Percentiles rank a stretch among this genome's conserved stretches.
Conservation (phyloP, 495 filamentous ascomycete genomes). For the Acidiella bohemica region DNA sequence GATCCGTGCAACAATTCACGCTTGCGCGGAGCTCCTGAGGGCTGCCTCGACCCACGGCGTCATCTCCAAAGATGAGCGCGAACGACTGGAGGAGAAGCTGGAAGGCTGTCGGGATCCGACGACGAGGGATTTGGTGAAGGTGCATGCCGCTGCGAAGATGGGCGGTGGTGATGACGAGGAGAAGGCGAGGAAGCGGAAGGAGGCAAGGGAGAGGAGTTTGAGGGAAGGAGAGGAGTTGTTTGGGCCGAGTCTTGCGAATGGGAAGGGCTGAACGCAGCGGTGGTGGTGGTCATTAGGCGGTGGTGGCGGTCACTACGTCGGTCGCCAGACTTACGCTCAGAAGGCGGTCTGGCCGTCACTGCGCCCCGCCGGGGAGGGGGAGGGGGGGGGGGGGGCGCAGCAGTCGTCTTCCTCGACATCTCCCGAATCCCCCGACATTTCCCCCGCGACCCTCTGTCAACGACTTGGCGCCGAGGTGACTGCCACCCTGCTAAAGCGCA, state of each 20-base stretch:
- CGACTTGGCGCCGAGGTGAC: no score
- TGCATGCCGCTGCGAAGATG: conserved; percentile 40
- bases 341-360: no score
- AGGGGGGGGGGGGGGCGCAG: no score
- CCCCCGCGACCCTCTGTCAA: no score
- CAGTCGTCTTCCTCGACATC: no score
- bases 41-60: conserved; percentile 8
- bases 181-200: conserved; percentile 46
- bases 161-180: conserved; percentile 28
- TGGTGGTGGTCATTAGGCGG: no score
- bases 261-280: conserved; percentile 2
- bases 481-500: no score
- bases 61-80: conserved; percentile 30
- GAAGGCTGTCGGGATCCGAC: conserved; percentile 62
- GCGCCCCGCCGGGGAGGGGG: no score
- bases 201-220: conserved; percentile 35
- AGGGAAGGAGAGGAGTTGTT: conserved; percentile 41
- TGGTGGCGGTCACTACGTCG: no score
- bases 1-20: conserved; percentile 35
- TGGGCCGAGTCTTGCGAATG: conserved; percentile 31
- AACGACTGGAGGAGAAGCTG: conserved; percentile 44
- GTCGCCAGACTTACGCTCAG: no score
- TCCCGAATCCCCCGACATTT: no score
- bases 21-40: conserved; percentile 38
- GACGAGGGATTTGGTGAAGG: conserved; percentile 44